These are phyloP conservation scores for Pulveroboletus sp. DNA, from an alignment of 768 basidiomycete genomes.

Conservation along the genomic window DNA sequence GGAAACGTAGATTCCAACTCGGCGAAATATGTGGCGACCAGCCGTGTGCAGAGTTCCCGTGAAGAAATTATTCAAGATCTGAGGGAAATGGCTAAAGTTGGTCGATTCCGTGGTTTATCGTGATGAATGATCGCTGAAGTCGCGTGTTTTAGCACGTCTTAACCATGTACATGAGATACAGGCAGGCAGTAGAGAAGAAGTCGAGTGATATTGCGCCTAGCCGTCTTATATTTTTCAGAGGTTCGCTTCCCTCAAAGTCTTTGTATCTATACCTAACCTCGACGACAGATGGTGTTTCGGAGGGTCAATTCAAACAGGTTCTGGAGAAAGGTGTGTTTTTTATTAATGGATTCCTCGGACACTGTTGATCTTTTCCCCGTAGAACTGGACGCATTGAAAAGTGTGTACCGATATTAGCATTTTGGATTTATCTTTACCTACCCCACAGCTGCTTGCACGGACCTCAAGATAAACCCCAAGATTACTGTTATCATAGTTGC, in stretches of 20 bases:
- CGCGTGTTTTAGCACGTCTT: constrained; percentile 45
- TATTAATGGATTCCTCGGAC: not conserved
- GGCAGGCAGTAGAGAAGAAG: constrained; percentile 51
- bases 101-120: not conserved
- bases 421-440: constrained; percentile 2
- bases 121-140: constrained; percentile 13
- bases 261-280: constrained; percentile 4
- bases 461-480: constrained; percentile 55
- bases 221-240: constrained; percentile 75
- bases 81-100: constrained; percentile 59
- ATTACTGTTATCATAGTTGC: constrained; percentile 81
- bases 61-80: constrained; percentile 79
- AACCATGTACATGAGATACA: constrained; percentile 56
- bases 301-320: constrained; percentile 47
- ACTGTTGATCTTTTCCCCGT: constrained; percentile 4
- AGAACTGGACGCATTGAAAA: constrained; percentile 61
- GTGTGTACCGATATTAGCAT: constrained; percentile 34
- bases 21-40: constrained; percentile 67
- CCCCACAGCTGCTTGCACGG: constrained; percentile 56
- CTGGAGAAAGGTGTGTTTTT: constrained; percentile 50
- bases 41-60: constrained; percentile 62
- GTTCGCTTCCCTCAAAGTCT: constrained; percentile 32
- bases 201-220: constrained; percentile 46
- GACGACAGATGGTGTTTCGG: constrained; percentile 51
- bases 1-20: constrained; percentile 75